A percentile compares a stretch with the other conserved stretches of the same genome.
Conservation (phyloP, 169 alveolate species). For the Plasmodium gallinaceum region DNA sequence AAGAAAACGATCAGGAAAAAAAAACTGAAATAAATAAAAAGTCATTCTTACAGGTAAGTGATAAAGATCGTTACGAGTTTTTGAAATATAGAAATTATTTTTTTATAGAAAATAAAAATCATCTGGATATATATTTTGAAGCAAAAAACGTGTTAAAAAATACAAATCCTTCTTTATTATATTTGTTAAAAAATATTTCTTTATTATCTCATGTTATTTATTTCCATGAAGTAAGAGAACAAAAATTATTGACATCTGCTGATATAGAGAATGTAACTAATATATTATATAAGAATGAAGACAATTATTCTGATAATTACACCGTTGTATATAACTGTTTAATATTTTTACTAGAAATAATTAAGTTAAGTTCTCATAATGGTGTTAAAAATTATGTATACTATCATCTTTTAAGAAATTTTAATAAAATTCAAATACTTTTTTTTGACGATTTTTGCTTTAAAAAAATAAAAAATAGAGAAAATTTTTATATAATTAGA, state of each 20-base stretch:
- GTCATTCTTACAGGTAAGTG: background rate
- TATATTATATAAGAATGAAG: conserved; percentile 44
- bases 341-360: conserved; percentile 27
- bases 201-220: conserved; percentile 43
- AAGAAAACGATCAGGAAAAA: background rate
- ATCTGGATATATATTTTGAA: conserved; percentile 18
- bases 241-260: conserved; percentile 27
- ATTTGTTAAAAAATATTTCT: conserved; percentile 35
- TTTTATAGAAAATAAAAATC: conserved; percentile 21
- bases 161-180: conserved; percentile 13
- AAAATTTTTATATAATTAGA: conserved; percentile 27
- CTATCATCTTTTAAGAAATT: conserved; percentile 25
- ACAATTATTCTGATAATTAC: background rate
- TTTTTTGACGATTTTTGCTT: conserved; percentile 5
- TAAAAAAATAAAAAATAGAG: conserved; percentile 30
- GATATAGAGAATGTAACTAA: conserved; percentile 13
- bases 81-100: conserved; percentile 31
- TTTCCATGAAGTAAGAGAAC: conserved; percentile 17
- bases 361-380: conserved; percentile 37
- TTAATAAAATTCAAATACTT: background rate
- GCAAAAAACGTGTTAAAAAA: conserved; percentile 36
- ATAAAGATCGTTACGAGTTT: conserved; percentile 4
- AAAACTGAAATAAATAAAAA: too few relatives aligned
- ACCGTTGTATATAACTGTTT: conserved; percentile 34
- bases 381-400: conserved; percentile 48